phyloP scores from a whole-genome alignment of 768 basidiomycete genomes.

The Calocybe gangraenosa region DNA sequence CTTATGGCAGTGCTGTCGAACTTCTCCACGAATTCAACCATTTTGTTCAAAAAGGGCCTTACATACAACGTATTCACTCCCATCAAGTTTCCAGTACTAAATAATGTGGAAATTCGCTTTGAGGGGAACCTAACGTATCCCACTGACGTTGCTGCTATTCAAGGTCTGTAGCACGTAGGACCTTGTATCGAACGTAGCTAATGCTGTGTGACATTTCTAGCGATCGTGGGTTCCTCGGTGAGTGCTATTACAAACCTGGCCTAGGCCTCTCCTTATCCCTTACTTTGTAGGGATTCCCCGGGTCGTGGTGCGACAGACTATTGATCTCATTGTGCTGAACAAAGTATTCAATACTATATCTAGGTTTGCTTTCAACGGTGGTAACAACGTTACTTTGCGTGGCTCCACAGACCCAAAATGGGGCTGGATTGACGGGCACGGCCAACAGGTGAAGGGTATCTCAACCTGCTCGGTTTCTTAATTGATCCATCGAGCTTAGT shows the following conservation, averaged over 20 bases:
- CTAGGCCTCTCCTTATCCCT: neutral
- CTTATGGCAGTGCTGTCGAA: constrained; percentile 39
- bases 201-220: constrained; percentile 19
- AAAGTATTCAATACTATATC: neutral
- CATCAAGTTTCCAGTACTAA: constrained; percentile 48
- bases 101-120: constrained; percentile 53
- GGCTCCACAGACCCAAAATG: constrained; percentile 51
- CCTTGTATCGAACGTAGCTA: neutral
- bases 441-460: constrained; percentile 38
- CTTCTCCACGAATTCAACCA: constrained; percentile 40
- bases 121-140: constrained; percentile 59
- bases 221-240: constrained; percentile 42
- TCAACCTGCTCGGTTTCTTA: neutral
- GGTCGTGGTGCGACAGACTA: constrained; percentile 33
- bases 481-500: constrained; percentile 26
- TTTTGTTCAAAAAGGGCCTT: constrained; percentile 51
- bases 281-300: constrained; percentile 34
- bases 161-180: constrained; percentile 26
- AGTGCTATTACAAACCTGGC: constrained; percentile 11
- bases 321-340: neutral
- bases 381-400: constrained; percentile 54
- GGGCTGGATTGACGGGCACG: constrained; percentile 66
- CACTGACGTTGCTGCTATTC: constrained; percentile 43
- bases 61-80: constrained; percentile 63
- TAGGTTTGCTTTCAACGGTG: constrained; percentile 54